Evolutionary conservation across 306 rosid species (phyloP).

Genomic region (Senna tora): DNA sequence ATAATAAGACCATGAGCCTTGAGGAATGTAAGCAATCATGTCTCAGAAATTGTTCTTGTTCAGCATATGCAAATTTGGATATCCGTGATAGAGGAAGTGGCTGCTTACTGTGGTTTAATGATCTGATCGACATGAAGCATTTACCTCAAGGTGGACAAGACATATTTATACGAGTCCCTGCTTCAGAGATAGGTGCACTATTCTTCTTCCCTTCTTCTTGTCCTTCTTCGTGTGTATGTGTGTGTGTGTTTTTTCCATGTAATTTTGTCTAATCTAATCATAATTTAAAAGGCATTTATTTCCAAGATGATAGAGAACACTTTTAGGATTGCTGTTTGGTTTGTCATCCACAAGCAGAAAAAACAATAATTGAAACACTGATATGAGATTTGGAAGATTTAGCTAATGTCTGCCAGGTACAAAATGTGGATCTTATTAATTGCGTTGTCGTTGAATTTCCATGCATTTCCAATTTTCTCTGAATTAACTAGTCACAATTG

Average conservation of each 20-base stretch:
- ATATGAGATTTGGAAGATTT: conserved; percentile 2
- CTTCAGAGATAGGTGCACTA: conserved; percentile 45
- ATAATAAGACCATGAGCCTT: conserved; percentile 12
- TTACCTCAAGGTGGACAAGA: conserved; percentile 43
- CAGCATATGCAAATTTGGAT: conserved; percentile 38
- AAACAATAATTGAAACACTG: neutral
- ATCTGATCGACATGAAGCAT: conserved; percentile 42
- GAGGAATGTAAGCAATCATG: conserved; percentile 32
- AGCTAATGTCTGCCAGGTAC: neutral
- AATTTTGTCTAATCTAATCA: neutral
- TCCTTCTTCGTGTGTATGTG: neutral
- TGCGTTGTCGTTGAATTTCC: neutral
- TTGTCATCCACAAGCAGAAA: neutral
- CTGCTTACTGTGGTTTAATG: conserved; percentile 46
- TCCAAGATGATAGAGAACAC: neutral
- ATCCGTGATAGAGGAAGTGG: conserved; percentile 39
- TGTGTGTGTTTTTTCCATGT: too few species aligned
- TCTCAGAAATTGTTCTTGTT: conserved; percentile 38
- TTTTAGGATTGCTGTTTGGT: neutral
- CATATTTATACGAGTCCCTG: conserved; percentile 41
- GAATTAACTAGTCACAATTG: neutral
- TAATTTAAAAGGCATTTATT: too few species aligned
- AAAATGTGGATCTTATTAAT: neutral
- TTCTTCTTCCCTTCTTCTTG: neutral
- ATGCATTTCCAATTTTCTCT: neutral